phyloP scores from a whole-genome alignment of 805 yeast species.

The Saccharomycopsis fodiens region DNA sequence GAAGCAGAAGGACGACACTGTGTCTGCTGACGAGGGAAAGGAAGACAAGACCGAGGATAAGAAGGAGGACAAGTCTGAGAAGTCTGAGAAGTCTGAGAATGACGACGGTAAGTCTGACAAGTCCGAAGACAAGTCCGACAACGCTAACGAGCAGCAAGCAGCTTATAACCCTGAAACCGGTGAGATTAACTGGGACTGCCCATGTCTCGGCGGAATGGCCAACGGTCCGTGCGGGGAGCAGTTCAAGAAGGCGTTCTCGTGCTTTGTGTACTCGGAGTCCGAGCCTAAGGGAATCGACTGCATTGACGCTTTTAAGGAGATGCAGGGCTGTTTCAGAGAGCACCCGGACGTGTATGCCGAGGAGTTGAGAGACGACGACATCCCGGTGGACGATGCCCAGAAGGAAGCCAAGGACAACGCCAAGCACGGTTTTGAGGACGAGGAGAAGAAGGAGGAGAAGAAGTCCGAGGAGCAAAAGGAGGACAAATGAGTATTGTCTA shows the following conservation, averaged over 20 bases:
- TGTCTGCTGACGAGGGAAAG: too few species aligned
- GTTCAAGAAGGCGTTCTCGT: conserved; percentile 88
- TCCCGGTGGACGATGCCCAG: conserved; percentile 28
- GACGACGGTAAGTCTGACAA: not conserved
- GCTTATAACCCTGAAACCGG: conserved; percentile 74
- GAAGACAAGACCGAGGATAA: not conserved
- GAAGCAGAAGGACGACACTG: too few species aligned
- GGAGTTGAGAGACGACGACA: conserved; percentile 76
- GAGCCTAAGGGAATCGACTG: conserved; percentile 98
- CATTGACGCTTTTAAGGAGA: conserved; percentile 77
- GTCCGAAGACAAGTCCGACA: not conserved
- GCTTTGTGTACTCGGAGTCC: conserved; percentile 87
- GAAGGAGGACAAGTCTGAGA: not conserved
- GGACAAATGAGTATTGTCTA: too few species aligned
- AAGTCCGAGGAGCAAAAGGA: too few species aligned
- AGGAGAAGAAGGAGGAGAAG: conserved; percentile 17
- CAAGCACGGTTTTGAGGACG: conserved; percentile 8
- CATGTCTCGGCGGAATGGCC: conserved; percentile 97
- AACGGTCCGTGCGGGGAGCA: conserved; percentile 97
- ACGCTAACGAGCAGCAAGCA: conserved; percentile 13
- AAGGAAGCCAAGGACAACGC: conserved; percentile 9
- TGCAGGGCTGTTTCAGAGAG: conserved; percentile 91
- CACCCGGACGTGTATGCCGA: conserved; percentile 93
- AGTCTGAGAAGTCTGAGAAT: conserved; percentile 7
- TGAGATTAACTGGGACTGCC: conserved; percentile 95